Percentiles rank a stretch among this genome's conserved stretches.
Evolutionary conservation across 768 basidiomycete species (phyloP).

Genomic region (Phlebiopsis gigantea): DNA sequence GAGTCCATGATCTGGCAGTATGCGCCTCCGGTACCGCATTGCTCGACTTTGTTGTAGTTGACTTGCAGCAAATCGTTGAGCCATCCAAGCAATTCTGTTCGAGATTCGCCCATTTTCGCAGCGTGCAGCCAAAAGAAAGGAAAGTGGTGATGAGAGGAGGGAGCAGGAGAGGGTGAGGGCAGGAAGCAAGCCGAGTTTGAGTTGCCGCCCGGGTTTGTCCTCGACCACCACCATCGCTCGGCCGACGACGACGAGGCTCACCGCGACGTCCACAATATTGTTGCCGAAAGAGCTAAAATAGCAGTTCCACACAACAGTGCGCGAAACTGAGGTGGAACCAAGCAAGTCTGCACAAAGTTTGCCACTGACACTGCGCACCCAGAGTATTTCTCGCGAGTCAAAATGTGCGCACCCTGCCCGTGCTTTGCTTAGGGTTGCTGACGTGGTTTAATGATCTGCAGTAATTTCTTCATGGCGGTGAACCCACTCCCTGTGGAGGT

Average conservation of each 20-base stretch:
- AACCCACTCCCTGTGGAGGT: conserved; percentile 36
- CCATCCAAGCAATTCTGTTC: conserved; percentile 89
- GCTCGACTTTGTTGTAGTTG: conserved; percentile 89
- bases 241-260: neutral
- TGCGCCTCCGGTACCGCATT: conserved; percentile 86
- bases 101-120: conserved; percentile 58
- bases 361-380: neutral
- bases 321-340: too few relatives aligned
- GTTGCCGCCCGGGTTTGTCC: conserved; percentile 7
- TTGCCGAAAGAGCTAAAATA: neutral
- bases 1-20: conserved; percentile 97
- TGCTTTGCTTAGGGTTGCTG: neutral
- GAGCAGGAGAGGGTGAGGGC: conserved; percentile 10
- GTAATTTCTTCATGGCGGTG: neutral
- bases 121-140: conserved; percentile 3
- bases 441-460: neutral
- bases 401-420: neutral
- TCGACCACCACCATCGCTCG: conserved; percentile 1
- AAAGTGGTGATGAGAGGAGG: neutral
- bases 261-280: neutral
- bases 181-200: conserved; percentile 16
- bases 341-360: too few relatives aligned
- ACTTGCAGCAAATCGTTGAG: conserved; percentile 89
- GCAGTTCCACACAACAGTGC: neutral
- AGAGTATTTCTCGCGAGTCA: too few relatives aligned